Evolutionary conservation across 305 asterid species (phyloP).

Genomic region (Striga hermonthica): DNA sequence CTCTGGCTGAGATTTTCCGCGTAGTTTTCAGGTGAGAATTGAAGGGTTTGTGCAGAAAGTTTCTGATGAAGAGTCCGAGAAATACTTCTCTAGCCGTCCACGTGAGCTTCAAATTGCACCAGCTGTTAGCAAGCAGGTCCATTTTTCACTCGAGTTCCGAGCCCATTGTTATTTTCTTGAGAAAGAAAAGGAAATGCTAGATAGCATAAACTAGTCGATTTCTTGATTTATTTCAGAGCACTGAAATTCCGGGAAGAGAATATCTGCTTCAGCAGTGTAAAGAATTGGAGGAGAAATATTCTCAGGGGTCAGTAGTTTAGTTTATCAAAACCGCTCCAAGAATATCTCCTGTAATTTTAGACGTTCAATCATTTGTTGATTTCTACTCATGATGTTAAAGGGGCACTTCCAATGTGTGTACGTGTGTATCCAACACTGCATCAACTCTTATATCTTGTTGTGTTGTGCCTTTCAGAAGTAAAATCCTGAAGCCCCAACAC

Average conservation of each 20-base stretch:
- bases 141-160: background rate
- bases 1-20: background rate
- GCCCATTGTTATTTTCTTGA: no score
- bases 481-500: conserved; percentile 70
- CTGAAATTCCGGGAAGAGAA: conserved; percentile 72
- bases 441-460: no score
- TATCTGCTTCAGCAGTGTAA: conserved; percentile 61
- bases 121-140: conserved; percentile 87
- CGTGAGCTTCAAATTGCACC: conserved; percentile 96
- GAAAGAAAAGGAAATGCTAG: no score
- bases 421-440: no score
- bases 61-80: conserved; percentile 79
- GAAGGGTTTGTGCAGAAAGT: conserved; percentile 89
- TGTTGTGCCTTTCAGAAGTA: conserved; percentile 44
- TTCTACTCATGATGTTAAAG: no score
- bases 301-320: conserved; percentile 65
- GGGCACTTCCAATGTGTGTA: no score
- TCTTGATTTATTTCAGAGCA: conserved; percentile 56
- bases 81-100: conserved; percentile 94
- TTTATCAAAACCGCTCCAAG: no score
- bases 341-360: no score
- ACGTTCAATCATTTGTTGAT: no score
- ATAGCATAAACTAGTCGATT: background rate
- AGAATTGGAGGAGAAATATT: conserved; percentile 68
- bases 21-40: conserved; percentile 62